These are phyloP conservation scores for Neurospora sp. DNA, from an alignment of 495 filamentous ascomycete genomes.

Conservation along the genomic window DNA sequence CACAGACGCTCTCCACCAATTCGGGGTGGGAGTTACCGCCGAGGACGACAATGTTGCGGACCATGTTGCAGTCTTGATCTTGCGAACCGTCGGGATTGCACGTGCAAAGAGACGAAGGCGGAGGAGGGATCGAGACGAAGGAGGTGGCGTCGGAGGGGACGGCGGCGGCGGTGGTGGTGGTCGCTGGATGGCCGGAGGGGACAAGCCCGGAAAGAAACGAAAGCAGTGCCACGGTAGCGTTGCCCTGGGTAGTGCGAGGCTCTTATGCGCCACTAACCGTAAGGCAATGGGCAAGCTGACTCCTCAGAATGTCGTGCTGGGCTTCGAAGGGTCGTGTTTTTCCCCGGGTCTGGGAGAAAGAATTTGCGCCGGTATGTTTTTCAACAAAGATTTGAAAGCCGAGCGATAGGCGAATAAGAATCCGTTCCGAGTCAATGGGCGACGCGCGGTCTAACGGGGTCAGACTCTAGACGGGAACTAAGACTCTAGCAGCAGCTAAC, in stretches of 20 bases:
- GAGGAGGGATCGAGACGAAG: neutral
- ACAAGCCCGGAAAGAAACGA: neutral
- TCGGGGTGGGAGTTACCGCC: slow-evolving; percentile 89
- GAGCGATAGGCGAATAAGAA: neutral
- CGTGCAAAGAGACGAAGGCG: neutral
- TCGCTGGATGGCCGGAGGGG: neutral
- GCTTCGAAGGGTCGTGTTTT: neutral
- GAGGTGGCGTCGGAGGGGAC: neutral
- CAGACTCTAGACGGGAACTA: neutral
- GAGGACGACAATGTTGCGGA: slow-evolving; percentile 92
- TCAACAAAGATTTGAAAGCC: neutral
- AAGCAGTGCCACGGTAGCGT: neutral
- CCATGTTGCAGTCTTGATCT: slow-evolving; percentile 48
- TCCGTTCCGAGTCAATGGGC: neutral
- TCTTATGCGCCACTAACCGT: neutral
- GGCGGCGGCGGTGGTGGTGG: neutral
- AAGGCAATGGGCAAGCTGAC: neutral
- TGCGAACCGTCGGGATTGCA: neutral
- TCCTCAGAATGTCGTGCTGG: neutral
- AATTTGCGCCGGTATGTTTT: neutral
- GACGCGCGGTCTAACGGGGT: neutral
- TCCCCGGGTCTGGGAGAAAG: neutral
- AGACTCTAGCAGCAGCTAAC: neutral
- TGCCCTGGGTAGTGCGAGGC: neutral
- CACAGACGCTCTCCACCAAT: slow-evolving; percentile 77